phyloP scores from a whole-genome alignment of 78 protist species.

The slime mould (Dictyostelium discoideum) region DNA sequence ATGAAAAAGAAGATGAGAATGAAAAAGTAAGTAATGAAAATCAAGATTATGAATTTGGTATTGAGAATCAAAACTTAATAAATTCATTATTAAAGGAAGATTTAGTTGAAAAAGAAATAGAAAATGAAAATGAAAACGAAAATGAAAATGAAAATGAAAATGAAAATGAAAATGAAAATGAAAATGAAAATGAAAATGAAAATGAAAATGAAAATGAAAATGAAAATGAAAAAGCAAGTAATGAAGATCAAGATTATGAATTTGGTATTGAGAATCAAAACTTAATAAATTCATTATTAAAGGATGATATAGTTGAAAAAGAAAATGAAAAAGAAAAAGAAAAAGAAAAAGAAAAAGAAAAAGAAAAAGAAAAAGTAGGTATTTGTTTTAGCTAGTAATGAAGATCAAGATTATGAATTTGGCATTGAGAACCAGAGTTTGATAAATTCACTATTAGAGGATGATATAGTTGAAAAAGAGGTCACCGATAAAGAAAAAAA shows the following conservation, averaged over 20 bases:
- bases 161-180: no score
- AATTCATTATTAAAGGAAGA: not conserved
- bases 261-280: not conserved
- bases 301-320: not conserved
- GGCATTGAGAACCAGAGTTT: not conserved
- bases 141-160: no score
- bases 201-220: not conserved
- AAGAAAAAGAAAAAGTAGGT: not conserved
- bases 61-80: not conserved
- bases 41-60: not conserved
- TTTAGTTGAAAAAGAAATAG: no score
- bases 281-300: not conserved
- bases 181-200: not conserved
- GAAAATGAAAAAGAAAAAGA: not conserved
- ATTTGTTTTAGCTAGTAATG: not conserved
- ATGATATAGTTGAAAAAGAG: not conserved
- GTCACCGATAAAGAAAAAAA: not conserved
- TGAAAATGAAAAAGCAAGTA: not conserved
- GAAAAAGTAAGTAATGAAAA: not conserved
- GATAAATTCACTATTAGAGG: not conserved
- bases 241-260: not conserved
- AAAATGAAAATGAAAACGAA: no score
- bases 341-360: not conserved
- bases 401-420: not conserved
- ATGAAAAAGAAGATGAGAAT: not conserved